These are phyloP conservation scores for Pholiota adiposa DNA, from an alignment of 1,284 basidiomycete species.

Conservation along the genomic window DNA sequence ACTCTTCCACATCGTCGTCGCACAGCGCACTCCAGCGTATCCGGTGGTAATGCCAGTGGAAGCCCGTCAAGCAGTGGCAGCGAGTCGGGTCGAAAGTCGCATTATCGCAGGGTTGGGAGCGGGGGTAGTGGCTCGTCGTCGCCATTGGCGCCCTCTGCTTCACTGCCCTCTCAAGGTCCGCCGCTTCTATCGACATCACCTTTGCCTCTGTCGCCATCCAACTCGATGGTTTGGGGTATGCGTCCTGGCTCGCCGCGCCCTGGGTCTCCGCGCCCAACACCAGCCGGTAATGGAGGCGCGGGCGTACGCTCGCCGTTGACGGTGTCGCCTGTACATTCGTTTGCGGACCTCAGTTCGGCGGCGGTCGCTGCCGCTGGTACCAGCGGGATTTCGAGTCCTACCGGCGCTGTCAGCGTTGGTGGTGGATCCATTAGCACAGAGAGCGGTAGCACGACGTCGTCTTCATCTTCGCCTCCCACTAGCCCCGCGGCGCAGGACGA, in stretches of 20 bases:
- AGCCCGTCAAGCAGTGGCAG: conserved; percentile 2
- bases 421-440: no score
- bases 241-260: background rate
- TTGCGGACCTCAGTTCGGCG: background rate
- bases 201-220: background rate
- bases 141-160: no score
- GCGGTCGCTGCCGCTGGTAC: background rate
- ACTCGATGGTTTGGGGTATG: background rate
- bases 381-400: no score
- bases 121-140: no score
- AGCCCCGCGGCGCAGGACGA: conserved; percentile 28
- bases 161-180: background rate
- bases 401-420: no score
- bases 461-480: no score
- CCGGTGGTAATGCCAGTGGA: background rate
- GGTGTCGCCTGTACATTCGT: conserved; percentile 12
- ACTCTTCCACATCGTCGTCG: conserved; percentile 10
- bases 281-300: background rate
- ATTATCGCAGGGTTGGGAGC: background rate
- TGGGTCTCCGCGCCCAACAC: background rate
- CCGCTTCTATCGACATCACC: background rate
- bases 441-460: no score
- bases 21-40: background rate
- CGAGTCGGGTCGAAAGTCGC: background rate
- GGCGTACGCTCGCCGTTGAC: conserved; percentile 12